A percentile compares a stretch with the other conserved stretches of the same genome.
Evolutionary conservation across 352 stramenopile species (phyloP).

Genomic region (Globisporangium canariense): DNA sequence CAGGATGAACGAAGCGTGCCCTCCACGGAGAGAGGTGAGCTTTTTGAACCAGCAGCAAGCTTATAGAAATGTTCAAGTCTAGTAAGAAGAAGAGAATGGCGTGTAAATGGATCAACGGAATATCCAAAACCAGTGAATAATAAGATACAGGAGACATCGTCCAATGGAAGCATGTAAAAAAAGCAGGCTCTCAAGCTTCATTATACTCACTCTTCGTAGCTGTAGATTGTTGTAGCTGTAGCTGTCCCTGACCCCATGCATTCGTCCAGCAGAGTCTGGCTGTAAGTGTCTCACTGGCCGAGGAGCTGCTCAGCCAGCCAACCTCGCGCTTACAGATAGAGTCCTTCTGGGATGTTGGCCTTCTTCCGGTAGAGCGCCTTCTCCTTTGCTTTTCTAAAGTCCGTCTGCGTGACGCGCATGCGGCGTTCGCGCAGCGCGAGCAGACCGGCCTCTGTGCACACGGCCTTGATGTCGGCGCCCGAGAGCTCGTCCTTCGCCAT

Average conservation of each 20-base stretch:
- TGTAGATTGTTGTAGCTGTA: neutral
- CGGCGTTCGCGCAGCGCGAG: slow-evolving; percentile 97
- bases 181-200: neutral
- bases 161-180: neutral
- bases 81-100: slow-evolving; percentile 7
- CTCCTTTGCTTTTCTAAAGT: slow-evolving; percentile 99
- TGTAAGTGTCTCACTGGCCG: neutral
- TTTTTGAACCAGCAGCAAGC: neutral
- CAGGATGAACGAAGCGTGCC: too few species aligned
- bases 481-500: slow-evolving; percentile 99
- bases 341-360: slow-evolving; percentile 98
- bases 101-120: slow-evolving; percentile 8
- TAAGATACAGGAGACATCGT: neutral
- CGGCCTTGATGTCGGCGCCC: slow-evolving; percentile 99
- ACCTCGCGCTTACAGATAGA: slow-evolving; percentile 92
- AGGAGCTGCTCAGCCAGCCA: neutral
- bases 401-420: slow-evolving; percentile 99
- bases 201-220: neutral
- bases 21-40: too few species aligned
- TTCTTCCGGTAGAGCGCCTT: slow-evolving; percentile 99
- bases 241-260: neutral
- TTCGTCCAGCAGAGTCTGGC: neutral
- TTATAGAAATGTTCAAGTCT: neutral
- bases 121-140: slow-evolving; percentile 9
- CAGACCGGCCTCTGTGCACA: slow-evolving; percentile 99